A percentile compares a stretch with the other conserved stretches of the same genome.
Evolutionary conservation across 352 stramenopile genomes (phyloP).

Genomic region (Thraustotheca clavata): DNA sequence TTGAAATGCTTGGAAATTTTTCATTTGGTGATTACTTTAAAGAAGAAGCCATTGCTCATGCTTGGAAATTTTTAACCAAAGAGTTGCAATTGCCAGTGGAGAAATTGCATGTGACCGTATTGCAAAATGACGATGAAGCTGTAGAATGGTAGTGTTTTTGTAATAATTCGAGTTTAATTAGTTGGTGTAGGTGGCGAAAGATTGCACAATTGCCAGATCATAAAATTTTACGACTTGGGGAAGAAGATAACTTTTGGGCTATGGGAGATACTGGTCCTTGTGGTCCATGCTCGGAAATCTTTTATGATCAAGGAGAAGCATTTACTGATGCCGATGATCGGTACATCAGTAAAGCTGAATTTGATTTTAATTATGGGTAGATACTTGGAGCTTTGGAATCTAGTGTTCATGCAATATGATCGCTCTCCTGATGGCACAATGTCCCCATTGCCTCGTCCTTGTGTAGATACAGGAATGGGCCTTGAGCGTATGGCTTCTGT

Average conservation of each 20-base stretch:
- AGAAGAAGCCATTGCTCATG: slow-evolving; percentile 90
- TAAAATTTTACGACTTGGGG: slow-evolving; percentile 57
- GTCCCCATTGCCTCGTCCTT: slow-evolving; percentile 80
- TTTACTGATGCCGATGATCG: slow-evolving; percentile 70
- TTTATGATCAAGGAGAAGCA: slow-evolving; percentile 86
- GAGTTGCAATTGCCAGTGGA: slow-evolving; percentile 59
- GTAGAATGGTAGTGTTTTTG: slow-evolving; percentile 18
- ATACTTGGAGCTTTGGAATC: slow-evolving; percentile 95
- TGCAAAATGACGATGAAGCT: slow-evolving; percentile 52
- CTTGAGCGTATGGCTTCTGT: slow-evolving; percentile 94
- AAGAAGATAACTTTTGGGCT: slow-evolving; percentile 95
- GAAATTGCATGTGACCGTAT: slow-evolving; percentile 59
- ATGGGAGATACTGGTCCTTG: slow-evolving; percentile 94
- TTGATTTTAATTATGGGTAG: slow-evolving; percentile 25
- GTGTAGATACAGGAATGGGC: slow-evolving; percentile 97
- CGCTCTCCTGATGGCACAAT: slow-evolving; percentile 79
- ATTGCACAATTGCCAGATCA: slow-evolving; percentile 40
- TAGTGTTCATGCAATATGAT: slow-evolving; percentile 98
- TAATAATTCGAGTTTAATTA: not conserved
- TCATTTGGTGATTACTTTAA: slow-evolving; percentile 98
- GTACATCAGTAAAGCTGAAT: too few relatives aligned
- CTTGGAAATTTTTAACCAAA: slow-evolving; percentile 91
- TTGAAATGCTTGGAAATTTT: slow-evolving; percentile 99
- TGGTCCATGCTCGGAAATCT: slow-evolving; percentile 92
- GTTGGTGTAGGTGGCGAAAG: slow-evolving; percentile 40